Evolutionary conservation across 768 basidiomycete species (phyloP), one percentile per base, ranked within the genome.

Genomic region (Agaricus blazei): DNA sequence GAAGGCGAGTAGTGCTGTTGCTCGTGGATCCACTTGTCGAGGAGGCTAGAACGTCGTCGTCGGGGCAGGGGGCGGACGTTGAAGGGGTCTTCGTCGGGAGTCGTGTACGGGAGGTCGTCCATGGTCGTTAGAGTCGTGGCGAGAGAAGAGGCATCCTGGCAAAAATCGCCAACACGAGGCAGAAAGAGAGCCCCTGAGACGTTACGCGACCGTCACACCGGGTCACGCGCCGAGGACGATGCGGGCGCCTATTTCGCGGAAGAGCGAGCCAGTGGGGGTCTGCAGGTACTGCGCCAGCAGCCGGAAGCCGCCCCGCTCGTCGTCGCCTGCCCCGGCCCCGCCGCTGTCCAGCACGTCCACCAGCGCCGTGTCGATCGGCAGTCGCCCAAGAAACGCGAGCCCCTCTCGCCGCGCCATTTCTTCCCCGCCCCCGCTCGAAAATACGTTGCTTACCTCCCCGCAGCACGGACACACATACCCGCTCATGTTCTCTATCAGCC

Each of bases 381-480:
- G 75, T 42, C 88, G 80, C 9, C 97, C 97, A 52, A 99, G 75
- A 67, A 94, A 97, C 47, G 65, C 68, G 37, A 98, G 63, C 1
- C 76, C 79, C 63, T 95, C 90, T 49, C 78, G 79, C 58, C 77
- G 75, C 3, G 91, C 93, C 88, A 94, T 85, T 64, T 86, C 88
- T 70, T 87, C 83, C 1, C 95, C 97, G 2, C 97, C 97, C 14
- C 93, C 93, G 3, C 85, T 88, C 7, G 94, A 97, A 69, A 98
- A 99, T 52, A 97, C 83, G 68, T 96, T 92, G 74, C 86, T 92
- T 62, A 98, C 76, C 69, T 98, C 95, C 14, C 92, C 92, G 67
- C 97, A 98, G 67, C 95, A 97, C 44, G 97, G 97, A 65, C 96
- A 98, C 19, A 88, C 90, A 71, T 97, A 98, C 48, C 97, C 97